phyloP scores from a whole-genome alignment of 176 grass and related monocot species.

The Eleusine indica region DNA sequence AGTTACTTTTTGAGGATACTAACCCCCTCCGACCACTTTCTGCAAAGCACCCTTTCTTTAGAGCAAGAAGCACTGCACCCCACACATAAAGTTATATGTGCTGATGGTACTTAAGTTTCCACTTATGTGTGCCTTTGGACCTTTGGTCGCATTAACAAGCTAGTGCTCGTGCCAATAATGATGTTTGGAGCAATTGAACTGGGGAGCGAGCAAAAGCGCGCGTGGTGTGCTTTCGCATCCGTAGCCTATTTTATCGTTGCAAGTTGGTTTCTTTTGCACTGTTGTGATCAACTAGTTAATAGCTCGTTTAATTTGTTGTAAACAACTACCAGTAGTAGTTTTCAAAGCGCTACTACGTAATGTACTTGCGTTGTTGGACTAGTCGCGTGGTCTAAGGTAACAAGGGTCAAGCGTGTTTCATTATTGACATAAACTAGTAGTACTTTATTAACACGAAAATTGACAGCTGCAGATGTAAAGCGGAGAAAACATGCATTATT shows the following conservation, averaged over 20 bases:
- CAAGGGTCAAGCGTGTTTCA: too few species aligned
- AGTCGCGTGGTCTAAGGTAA: background rate
- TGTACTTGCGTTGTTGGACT: background rate
- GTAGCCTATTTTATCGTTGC: constrained; percentile 1
- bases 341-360: background rate
- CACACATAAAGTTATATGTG: background rate
- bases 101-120: constrained; percentile 13
- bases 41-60: constrained; percentile 28
- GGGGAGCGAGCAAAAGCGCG: background rate
- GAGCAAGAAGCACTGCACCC: constrained; percentile 2
- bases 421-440: too few species aligned
- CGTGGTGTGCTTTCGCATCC: background rate
- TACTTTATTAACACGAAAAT: too few species aligned
- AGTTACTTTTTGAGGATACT: constrained; percentile 19
- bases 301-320: too few species aligned
- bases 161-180: constrained; percentile 28
- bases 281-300: background rate
- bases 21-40: background rate
- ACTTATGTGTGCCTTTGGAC: background rate
- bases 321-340: background rate
- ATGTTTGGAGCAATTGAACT: constrained; percentile 12
- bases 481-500: too few species aligned
- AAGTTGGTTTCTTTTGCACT: constrained; percentile 18
- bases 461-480: too few species aligned
- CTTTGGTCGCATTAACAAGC: background rate